Evolutionary conservation across 805 yeast species (phyloP).

Genomic region (Saturnispora besseyi): DNA sequence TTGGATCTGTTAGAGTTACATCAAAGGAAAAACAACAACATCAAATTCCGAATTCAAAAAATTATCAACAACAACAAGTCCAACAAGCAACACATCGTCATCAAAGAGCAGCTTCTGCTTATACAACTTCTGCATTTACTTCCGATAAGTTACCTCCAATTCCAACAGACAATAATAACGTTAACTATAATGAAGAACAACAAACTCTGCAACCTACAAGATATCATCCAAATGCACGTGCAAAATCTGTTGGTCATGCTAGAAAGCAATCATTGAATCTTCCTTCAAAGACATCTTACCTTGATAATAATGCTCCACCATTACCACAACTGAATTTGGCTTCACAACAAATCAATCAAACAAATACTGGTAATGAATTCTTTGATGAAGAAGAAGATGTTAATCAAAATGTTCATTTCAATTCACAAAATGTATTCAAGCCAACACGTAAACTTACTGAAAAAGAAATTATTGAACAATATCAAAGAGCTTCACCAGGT

Average conservation of each 20-base stretch:
- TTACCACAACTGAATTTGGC: constrained; percentile 28
- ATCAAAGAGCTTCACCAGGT: constrained; percentile 54
- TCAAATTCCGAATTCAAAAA: constrained; percentile 23
- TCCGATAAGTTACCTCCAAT: constrained; percentile 14
- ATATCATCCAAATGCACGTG: constrained; percentile 77
- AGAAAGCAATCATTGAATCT: constrained; percentile 49
- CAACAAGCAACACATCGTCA: constrained; percentile 22
- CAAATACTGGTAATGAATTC: constrained; percentile 40
- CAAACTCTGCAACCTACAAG: constrained; percentile 3
- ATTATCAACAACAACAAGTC: background rate
- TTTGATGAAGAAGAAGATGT: constrained; percentile 44
- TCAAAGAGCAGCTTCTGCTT: constrained; percentile 33
- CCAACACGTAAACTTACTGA: constrained; percentile 31
- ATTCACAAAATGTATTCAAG: constrained; percentile 18
- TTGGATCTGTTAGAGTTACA: constrained; percentile 53
- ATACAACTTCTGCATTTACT: constrained; percentile 24
- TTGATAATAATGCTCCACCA: constrained; percentile 32
- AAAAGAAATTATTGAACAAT: constrained; percentile 35
- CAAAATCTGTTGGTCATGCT: constrained; percentile 78
- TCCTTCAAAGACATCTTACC: constrained; percentile 15
- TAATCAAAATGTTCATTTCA: constrained; percentile 19
- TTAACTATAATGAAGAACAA: constrained; percentile 14
- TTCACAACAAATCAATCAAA: constrained; percentile 15
- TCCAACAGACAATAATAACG: background rate
- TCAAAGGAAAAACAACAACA: constrained; percentile 40